Evolutionary conservation across 768 basidiomycete genomes (phyloP), one percentile per base, ranked within the genome.

Genomic region (Naganishia randhawae): DNA sequence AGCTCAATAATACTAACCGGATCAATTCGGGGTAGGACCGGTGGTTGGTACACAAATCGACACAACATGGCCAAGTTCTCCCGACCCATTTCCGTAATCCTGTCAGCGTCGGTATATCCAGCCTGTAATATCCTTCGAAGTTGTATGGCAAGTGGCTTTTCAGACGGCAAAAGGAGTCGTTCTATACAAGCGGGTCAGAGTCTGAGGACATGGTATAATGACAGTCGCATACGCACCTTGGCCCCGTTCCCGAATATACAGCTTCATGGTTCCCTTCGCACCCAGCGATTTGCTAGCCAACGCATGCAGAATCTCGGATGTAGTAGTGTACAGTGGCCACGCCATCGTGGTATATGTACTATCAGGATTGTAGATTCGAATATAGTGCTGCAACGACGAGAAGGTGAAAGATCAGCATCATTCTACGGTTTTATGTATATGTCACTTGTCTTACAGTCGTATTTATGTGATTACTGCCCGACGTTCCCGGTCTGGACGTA

Each of bases 81-180:
- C 4, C 85, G 85, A 0, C 87, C 88, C 8, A 96, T 82, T 50
- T 88, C 83, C 68, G 92, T 88, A 8, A 89, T 79, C 45, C 88
- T 87, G 76, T 99, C 95, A 19, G 85, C 84, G 25, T 86, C 81
- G 27, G 77, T 84, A 73, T 92, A 97, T 0, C 95, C 94, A 3
- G 92, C 92, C 76, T 95, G 91, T 72, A 89, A 86, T 70, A 97
- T 82, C 41, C 92, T 84, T 45, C 90, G 84, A 67, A 88, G 85
- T 25, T 95, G 89, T 68, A 96, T 91, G 39, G 86, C 85, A 1
- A 92, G 88, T 0, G 95, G 95, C 52, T 85, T 83, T 79, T 99
- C 96, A 1, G 87, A 86, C 22, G 86, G 85, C 9, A 86, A 86
- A 66, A 99, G 82, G 42, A 92, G 83, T 14, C 95, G 88, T 75